Evolutionary conservation across 2,329 filamentous ascomycete species (phyloP), one percentile per base, ranked within the genome.

Genomic region (Amauroascus niger): DNA sequence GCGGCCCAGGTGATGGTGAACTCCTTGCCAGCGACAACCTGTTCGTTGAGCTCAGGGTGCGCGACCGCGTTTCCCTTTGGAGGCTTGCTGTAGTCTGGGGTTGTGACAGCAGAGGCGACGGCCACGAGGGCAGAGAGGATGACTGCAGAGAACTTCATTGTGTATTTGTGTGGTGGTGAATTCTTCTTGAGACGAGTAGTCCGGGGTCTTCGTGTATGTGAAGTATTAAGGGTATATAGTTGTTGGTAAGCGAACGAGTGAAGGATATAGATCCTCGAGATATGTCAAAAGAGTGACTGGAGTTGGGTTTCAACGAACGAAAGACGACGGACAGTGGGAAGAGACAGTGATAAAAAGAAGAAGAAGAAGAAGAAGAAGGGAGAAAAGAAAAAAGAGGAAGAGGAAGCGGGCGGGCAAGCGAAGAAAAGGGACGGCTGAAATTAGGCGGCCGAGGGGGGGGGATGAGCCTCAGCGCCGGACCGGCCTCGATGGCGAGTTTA

Each of bases 1-100:
- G 72, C 67, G 3, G 71, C 58, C 81, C 81, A 84, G 59, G 72
- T 79, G 73, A 83, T 79, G 62, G 70, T 73, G 74, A 73, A 83
- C 54, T 71, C 62, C 65, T 74, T 63, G 66, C 79, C 79, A 56
- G 68, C 79, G n/a, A 76, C 74, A 52, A 83, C 78, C 52, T 75
- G 65, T 65, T 76, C 69, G 63, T 73, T 70, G 59, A 79, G 65
- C 53, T 74, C 71, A 30, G 79, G 81, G 20, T 64, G 66, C 57
- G 60, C 61, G 69, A 83, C 78, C 49, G 80, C 69, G 67, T 83
- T 83, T 63, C 79, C 80, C 49, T 53, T 50, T 33, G 70, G 71
- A 18, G 41, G 2, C 56, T 67, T 55, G 52, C 40, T 54, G 67
- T 67, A 67, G 62, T 72, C 62, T 57, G 69, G 68, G 33, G 60